Evolutionary conservation across 2,329 filamentous ascomycete genomes (phyloP).

Genomic region (Gyromitra esculenta): DNA sequence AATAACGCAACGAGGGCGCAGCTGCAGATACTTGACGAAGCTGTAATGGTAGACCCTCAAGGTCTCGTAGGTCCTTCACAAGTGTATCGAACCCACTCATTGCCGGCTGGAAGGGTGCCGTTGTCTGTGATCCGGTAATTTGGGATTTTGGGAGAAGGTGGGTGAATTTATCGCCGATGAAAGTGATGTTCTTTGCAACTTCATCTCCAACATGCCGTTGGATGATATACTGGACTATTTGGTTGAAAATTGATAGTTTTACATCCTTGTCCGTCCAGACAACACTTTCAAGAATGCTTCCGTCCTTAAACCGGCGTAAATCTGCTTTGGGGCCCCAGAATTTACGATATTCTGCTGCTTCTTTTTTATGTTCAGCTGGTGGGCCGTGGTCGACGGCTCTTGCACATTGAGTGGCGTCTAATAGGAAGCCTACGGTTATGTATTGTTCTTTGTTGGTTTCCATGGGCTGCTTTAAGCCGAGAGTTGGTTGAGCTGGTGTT

Average conservation of each 20-base stretch:
- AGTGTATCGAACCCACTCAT: constrained; percentile 76
- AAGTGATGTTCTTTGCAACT: constrained; percentile 61
- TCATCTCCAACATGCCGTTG: constrained; percentile 73
- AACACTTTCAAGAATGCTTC: constrained; percentile 89
- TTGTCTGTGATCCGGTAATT: constrained; percentile 58
- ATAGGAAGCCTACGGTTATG: constrained; percentile 73
- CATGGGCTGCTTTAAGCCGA: constrained; percentile 24
- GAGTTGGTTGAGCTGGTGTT: constrained; percentile 58
- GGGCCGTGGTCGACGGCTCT: constrained; percentile 89
- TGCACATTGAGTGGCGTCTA: constrained; percentile 76
- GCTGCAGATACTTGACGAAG: constrained; percentile 81
- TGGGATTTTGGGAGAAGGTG: constrained; percentile 61
- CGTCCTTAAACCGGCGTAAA: constrained; percentile 91
- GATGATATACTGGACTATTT: constrained; percentile 79
- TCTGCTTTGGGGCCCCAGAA: constrained; percentile 98
- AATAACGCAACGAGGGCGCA: constrained; percentile 76
- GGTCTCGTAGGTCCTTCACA: constrained; percentile 77
- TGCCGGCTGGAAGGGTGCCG: constrained; percentile 72
- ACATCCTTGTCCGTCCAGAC: constrained; percentile 78
- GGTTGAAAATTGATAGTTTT: constrained; percentile 74
- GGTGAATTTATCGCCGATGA: constrained; percentile 64
- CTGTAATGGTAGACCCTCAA: constrained; percentile 87
- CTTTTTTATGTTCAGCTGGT: constrained; percentile 82
- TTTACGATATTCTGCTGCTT: constrained; percentile 80
- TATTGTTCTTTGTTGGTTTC: constrained; percentile 56